Conservation (phyloP, 2,329 filamentous ascomycete species). For the Juglanconis sp. region DNA sequence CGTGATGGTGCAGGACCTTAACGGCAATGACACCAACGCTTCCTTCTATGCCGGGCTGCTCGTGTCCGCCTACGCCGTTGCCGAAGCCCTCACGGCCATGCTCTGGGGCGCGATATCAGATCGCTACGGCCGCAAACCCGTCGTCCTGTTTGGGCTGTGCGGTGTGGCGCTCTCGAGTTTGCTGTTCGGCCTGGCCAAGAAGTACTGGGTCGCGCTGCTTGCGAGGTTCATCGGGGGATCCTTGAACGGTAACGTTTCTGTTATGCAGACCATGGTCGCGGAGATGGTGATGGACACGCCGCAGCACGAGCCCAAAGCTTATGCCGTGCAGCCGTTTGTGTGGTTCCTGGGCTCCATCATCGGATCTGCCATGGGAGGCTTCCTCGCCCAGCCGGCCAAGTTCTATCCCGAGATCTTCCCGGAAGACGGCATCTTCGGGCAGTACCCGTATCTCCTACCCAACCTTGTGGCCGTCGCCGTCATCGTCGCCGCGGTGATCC, state of each 20-base stretch:
- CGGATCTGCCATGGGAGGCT: slow-evolving; percentile 17
- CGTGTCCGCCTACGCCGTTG: slow-evolving; percentile 41
- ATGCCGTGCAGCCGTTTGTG: slow-evolving; percentile 18
- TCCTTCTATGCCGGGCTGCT: slow-evolving; percentile 50
- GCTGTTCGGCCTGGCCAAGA: slow-evolving; percentile 38
- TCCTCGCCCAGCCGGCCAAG: slow-evolving; percentile 17
- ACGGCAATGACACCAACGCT: slow-evolving; percentile 35
- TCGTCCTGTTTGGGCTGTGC: slow-evolving; percentile 29
- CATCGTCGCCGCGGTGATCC: slow-evolving; percentile 60
- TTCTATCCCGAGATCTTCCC: slow-evolving; percentile 29
- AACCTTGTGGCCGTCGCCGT: slow-evolving; percentile 59
- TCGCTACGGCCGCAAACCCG: slow-evolving; percentile 32
- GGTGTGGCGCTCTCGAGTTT: slow-evolving; percentile 36
- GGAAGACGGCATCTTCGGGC: slow-evolving; percentile 44
- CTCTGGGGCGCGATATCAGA: slow-evolving; percentile 41
- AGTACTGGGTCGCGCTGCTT: slow-evolving; percentile 40
- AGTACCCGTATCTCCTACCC: slow-evolving; percentile 64
- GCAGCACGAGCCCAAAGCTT: slow-evolving; percentile 33
- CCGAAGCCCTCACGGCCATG: slow-evolving; percentile 40
- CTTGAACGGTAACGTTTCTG: slow-evolving; percentile 38
- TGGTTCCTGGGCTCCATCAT: slow-evolving; percentile 18
- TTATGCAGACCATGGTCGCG: slow-evolving; percentile 41
- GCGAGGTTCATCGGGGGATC: slow-evolving; percentile 38
- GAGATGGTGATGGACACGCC: slow-evolving; percentile 38
- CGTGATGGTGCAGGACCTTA: slow-evolving; percentile 39